Conservation (phyloP, 2,329 filamentous ascomycete genomes). For the Coniochaeta prunicola region DNA sequence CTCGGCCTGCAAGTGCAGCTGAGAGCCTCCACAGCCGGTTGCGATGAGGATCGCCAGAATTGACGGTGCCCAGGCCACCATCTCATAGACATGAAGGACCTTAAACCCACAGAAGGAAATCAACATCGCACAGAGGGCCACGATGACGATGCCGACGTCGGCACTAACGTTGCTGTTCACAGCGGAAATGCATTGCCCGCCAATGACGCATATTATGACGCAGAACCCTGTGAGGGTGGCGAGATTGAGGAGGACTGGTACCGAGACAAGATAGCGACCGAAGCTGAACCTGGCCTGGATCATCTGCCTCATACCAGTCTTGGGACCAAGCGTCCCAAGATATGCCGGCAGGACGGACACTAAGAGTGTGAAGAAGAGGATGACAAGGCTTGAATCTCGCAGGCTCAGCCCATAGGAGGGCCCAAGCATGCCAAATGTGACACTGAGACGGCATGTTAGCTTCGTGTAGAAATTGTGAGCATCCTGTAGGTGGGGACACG, state of each 20-base stretch:
- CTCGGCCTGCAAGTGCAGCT: conserved; percentile 38
- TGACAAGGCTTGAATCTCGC: conserved; percentile 49
- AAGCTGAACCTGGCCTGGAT: conserved; percentile 58
- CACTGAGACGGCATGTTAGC: conserved; percentile 25
- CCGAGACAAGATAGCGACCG: conserved; percentile 48
- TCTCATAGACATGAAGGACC: conserved; percentile 50
- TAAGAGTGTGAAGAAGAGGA: conserved; percentile 55
- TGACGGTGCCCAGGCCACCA: conserved; percentile 49
- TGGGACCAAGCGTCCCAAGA: conserved; percentile 50
- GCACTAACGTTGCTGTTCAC: conserved; percentile 41
- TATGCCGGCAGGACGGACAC: conserved; percentile 47
- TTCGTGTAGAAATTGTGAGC: background rate
- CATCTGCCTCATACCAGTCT: conserved; percentile 59
- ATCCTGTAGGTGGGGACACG: conserved; percentile 7
- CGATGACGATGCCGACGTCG: conserved; percentile 53
- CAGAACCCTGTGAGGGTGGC: conserved; percentile 58
- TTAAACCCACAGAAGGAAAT: conserved; percentile 57
- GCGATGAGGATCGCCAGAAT: conserved; percentile 47
- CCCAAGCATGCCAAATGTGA: conserved; percentile 58
- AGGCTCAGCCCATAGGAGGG: conserved; percentile 46
- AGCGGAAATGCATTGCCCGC: conserved; percentile 50
- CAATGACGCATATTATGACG: conserved; percentile 53
- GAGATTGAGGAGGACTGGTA: conserved; percentile 56
- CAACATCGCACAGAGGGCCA: conserved; percentile 46
- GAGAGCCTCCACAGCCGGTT: conserved; percentile 43